Evolutionary conservation across 192 early-diverging fungal genomes (phyloP).

Genomic region (Cetraspora pellucida): DNA sequence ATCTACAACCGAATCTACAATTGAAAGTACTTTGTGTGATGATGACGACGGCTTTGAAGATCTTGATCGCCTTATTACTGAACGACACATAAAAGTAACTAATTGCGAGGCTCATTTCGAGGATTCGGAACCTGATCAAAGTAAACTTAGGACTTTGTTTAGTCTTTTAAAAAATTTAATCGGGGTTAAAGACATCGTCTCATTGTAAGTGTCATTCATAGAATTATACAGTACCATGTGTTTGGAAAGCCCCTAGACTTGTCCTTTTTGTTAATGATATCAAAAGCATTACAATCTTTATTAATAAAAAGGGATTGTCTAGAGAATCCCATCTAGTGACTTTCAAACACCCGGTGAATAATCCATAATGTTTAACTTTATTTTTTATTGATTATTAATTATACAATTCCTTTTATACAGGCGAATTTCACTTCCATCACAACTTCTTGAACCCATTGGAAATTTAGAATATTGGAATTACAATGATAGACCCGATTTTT

Average conservation of each 20-base stretch:
- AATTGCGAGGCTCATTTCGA: neutral
- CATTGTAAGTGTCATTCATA: constrained; percentile 38
- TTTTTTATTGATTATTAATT: no score
- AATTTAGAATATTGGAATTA: constrained; percentile 80
- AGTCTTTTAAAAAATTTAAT: constrained; percentile 64
- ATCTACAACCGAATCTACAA: no score
- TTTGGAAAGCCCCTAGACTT: neutral
- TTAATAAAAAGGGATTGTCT: no score
- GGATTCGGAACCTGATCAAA: constrained; percentile 37
- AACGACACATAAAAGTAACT: constrained; percentile 13
- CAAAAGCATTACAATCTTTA: no score
- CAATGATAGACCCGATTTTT: constrained; percentile 76
- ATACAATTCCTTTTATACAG: constrained; percentile 32
- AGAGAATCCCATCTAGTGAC: no score
- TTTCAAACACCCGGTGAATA: no score
- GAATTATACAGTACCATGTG: no score
- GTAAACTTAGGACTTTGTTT: constrained; percentile 59
- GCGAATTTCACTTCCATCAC: constrained; percentile 71
- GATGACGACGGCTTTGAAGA: neutral
- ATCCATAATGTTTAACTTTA: no score
- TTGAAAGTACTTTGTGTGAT: no score
- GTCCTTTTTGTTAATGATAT: neutral
- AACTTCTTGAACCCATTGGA: constrained; percentile 69
- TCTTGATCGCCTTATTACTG: constrained; percentile 26
- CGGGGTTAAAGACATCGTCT: constrained; percentile 68